These are phyloP conservation scores for Cordyceps javanica DNA, from an alignment of 2,329 filamentous ascomycete species.

Conservation along the genomic window DNA sequence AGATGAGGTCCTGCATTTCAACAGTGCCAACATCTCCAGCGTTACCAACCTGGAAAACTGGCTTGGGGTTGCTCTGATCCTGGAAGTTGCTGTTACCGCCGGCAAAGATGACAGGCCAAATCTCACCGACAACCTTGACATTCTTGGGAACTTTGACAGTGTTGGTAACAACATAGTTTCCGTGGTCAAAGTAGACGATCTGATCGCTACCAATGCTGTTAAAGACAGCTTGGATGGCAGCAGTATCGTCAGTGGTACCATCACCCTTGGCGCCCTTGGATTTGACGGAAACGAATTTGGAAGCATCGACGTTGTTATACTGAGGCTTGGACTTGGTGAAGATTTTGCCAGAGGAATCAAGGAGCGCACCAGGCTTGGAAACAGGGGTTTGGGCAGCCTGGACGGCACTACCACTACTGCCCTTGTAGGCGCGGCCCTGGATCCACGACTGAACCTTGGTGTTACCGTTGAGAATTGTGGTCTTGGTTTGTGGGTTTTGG, in stretches of 20 bases:
- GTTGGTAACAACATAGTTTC: conserved; percentile 63
- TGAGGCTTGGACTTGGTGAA: conserved; percentile 86
- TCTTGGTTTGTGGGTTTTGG: conserved; percentile 46
- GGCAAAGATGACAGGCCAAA: conserved; percentile 87
- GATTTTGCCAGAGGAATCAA: conserved; percentile 59
- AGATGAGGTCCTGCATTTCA: conserved; percentile 82
- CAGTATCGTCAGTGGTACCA: conserved; percentile 79
- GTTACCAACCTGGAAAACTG: conserved; percentile 81
- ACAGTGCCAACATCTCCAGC: conserved; percentile 70
- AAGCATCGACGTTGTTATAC: conserved; percentile 63
- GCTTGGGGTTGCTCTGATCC: conserved; percentile 67
- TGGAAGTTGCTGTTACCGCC: conserved; percentile 64
- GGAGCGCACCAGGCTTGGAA: conserved; percentile 60
- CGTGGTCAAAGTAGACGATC: conserved; percentile 70
- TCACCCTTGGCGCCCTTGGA: conserved; percentile 79
- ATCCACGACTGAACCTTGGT: conserved; percentile 64
- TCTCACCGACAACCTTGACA: conserved; percentile 83
- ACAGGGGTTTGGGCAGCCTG: conserved; percentile 52
- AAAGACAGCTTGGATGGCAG: conserved; percentile 72
- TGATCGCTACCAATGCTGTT: conserved; percentile 58
- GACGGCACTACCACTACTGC: conserved; percentile 41
- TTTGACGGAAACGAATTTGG: conserved; percentile 77
- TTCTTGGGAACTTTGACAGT: conserved; percentile 70
- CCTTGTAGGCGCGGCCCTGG: conserved; percentile 70
- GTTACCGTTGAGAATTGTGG: conserved; percentile 62